These are phyloP conservation scores for Boletus subluridellus DNA, from an alignment of 1,284 basidiomycete genomes.

Conservation along the genomic window DNA sequence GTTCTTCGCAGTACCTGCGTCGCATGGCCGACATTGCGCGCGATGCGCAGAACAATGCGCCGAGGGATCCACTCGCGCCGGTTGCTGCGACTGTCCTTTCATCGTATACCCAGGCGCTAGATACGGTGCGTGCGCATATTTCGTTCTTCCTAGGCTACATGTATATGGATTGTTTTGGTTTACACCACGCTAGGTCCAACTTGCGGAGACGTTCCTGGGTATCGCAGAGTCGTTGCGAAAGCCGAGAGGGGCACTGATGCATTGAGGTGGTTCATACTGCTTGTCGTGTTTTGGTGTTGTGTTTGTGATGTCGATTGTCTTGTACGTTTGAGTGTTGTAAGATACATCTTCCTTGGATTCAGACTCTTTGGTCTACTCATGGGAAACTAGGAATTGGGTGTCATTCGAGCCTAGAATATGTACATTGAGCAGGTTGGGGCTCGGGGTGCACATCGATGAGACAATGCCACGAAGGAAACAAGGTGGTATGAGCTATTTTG, in stretches of 20 bases:
- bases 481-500: too few relatives aligned
- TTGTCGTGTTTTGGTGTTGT: not conserved
- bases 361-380: not conserved
- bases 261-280: slow-evolving; percentile 13
- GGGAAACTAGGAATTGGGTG: too few relatives aligned
- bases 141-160: not conserved
- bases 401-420: too few relatives aligned
- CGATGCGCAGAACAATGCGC: slow-evolving; percentile 48
- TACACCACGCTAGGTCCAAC: slow-evolving; percentile 41
- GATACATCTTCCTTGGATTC: too few relatives aligned
- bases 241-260: slow-evolving; percentile 48
- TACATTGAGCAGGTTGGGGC: too few relatives aligned
- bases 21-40: slow-evolving; percentile 54
- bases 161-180: not conserved
- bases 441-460: too few relatives aligned
- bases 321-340: not conserved
- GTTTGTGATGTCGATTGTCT: slow-evolving; percentile 36
- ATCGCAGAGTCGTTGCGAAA: slow-evolving; percentile 59
- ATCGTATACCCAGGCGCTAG: slow-evolving; percentile 51
- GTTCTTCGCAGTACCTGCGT: slow-evolving; percentile 36
- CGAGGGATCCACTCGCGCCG: slow-evolving; percentile 43
- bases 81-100: slow-evolving; percentile 41
- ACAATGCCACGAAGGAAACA: too few relatives aligned
- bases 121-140: slow-evolving; percentile 43
- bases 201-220: slow-evolving; percentile 60